Evolutionary conservation across 208 protist genomes (phyloP), one percentile per base, ranked within the genome.

Genomic region (Eutreptiella sp.): DNA sequence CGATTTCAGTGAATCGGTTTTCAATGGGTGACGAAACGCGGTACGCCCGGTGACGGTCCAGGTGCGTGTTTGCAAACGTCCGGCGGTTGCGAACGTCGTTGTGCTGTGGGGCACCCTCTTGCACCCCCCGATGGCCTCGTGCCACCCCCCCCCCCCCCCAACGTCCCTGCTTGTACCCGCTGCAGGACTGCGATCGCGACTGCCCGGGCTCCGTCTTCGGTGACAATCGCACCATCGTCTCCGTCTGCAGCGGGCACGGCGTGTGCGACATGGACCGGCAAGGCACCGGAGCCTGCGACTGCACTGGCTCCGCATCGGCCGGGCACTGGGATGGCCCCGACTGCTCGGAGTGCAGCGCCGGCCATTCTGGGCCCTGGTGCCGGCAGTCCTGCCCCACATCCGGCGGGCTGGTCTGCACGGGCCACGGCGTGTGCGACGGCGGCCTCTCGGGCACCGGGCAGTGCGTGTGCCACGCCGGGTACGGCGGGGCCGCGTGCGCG

Each of bases 251-350:
- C 26, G 43, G 43, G 16, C 43, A 48, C 43, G 43, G 43, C 21
- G 23, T 27, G 43, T 48, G 43, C 26, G 16, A 14, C 7, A 21
- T 29, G 19, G 58, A 50, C 9, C 11, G 7, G 9, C 21, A 27
- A 4, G 43, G 5, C 9, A 29, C 43, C 26, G 43, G 43, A 11
- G 23, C 43, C 9, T 48, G 43, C 43, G 23, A 14, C 43, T 48
- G 43, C 26, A 27, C 7, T 27, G 19, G 5, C 16, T 65, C 53
- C 27, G 23, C 24, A 5, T 23, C 14, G 5, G 5, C 19, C 19
- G 61, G 61, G 5, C 68, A 67, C 59, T 67, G 53, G 58, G 24
- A 7, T 4, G 61, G 61, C 7, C 9, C 19, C 27, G 23, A 32
- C 26, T 57, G 50, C 34, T 53, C 28, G 11, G 34, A 48, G 50